A percentile compares a stretch with the other conserved stretches of the same genome.
These are phyloP conservation scores for Termitomyces sp. DNA, from an alignment of 768 basidiomycete species.

Conservation along the genomic window DNA sequence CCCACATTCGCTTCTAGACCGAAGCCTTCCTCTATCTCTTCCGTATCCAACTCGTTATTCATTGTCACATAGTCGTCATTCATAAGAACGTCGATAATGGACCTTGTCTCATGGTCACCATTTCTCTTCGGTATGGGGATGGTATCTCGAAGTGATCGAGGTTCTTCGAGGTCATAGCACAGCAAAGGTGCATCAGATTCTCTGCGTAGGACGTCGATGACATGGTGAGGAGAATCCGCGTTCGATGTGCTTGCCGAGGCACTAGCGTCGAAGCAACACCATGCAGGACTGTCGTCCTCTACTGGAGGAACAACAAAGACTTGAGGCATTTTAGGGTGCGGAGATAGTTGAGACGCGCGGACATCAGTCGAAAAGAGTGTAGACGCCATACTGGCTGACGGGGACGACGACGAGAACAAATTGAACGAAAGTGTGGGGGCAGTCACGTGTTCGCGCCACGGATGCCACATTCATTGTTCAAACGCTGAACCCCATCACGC, in stretches of 20 bases:
- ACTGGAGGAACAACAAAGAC: slow-evolving; percentile 56
- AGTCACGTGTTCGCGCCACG: slow-evolving; percentile 16
- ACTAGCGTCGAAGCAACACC: slow-evolving; percentile 52
- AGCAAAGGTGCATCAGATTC: slow-evolving; percentile 18
- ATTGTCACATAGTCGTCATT: slow-evolving; percentile 19
- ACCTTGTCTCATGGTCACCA: slow-evolving; percentile 16
- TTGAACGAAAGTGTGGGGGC: slow-evolving; percentile 2
- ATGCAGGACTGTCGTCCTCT: slow-evolving; percentile 49
- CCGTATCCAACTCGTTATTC: slow-evolving; percentile 20
- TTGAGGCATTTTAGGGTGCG: slow-evolving; percentile 32
- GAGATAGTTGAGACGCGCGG: background rate
- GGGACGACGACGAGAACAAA: background rate
- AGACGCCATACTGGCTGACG: slow-evolving; percentile 9
- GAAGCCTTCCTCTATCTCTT: slow-evolving; percentile 19
- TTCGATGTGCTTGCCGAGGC: slow-evolving; percentile 2
- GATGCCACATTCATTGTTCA: background rate
- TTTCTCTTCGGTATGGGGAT: slow-evolving; percentile 21
- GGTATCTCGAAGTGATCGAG: slow-evolving; percentile 4
- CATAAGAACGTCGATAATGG: slow-evolving; percentile 26
- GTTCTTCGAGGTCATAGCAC: slow-evolving; percentile 3
- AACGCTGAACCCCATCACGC: background rate
- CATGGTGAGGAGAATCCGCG: background rate
- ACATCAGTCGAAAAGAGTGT: slow-evolving; percentile 9
- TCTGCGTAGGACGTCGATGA: slow-evolving; percentile 14
- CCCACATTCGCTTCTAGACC: slow-evolving; percentile 18